phyloP scores from a whole-genome alignment of 148 eudicot species.

The Camellia sinensis region DNA sequence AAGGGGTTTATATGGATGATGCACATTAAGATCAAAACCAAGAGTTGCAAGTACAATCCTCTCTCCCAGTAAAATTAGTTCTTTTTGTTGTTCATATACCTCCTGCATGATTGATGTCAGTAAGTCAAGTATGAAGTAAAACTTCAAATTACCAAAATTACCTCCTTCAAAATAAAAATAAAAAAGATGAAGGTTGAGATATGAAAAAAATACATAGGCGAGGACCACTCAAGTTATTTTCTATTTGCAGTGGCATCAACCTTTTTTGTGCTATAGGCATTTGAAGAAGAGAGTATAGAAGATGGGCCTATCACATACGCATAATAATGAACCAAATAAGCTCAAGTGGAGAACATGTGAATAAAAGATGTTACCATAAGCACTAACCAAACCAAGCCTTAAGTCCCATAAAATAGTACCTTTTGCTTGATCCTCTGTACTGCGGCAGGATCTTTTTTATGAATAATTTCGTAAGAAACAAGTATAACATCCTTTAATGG shows the following conservation, averaged over 20 bases:
- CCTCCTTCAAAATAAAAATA: no score
- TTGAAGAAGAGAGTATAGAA: not conserved
- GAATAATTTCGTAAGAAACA: constrained; percentile 84
- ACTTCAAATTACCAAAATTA: not conserved
- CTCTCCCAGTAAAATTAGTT: constrained; percentile 73
- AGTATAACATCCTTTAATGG: constrained; percentile 92
- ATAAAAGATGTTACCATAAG: not conserved
- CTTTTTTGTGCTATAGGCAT: not conserved
- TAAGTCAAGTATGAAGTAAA: not conserved
- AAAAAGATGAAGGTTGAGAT: not conserved
- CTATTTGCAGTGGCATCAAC: not conserved
- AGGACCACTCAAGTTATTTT: not conserved
- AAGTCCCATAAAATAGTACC: constrained; percentile 34
- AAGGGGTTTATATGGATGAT: constrained; percentile 88
- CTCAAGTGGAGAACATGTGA: not conserved
- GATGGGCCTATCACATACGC: not conserved
- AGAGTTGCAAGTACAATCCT: constrained; percentile 90
- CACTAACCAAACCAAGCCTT: not conserved
- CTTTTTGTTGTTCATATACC: constrained; percentile 91
- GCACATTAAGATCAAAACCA: constrained; percentile 83
- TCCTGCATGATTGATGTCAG: constrained; percentile 47
- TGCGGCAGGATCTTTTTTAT: constrained; percentile 87
- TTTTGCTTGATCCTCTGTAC: constrained; percentile 88
- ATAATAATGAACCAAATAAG: not conserved
- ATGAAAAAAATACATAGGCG: not conserved